These are phyloP conservation scores for Fusarium anthophilum DNA, from an alignment of 2,329 filamentous ascomycete species.

Conservation along the genomic window DNA sequence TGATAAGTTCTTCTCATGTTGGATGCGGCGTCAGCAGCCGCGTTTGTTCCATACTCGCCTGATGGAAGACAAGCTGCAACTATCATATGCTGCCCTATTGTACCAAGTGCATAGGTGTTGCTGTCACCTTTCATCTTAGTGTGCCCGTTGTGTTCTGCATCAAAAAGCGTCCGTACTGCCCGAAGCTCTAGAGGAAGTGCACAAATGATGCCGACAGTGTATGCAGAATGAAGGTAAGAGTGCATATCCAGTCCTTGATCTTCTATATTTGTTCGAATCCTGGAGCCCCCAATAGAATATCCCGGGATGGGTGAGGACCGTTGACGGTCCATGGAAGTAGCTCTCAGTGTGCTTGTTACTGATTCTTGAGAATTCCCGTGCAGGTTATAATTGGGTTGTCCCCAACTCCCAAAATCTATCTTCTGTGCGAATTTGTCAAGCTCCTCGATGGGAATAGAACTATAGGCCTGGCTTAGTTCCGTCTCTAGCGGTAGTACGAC, in stretches of 20 bases:
- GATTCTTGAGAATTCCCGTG: fast-evolving
- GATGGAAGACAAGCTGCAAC: background rate
- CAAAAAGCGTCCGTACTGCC: background rate
- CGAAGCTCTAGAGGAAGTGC: background rate
- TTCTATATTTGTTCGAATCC: too few species aligned
- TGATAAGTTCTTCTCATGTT: background rate
- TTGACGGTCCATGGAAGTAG: too few species aligned
- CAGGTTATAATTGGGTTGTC: fast-evolving
- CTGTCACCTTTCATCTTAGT: background rate
- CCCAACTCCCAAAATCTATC: background rate
- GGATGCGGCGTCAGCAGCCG: fast-evolving
- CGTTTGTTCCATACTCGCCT: background rate
- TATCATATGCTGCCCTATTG: fast-evolving
- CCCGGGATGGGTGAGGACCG: too few species aligned
- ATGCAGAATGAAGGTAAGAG: background rate
- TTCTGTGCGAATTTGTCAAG: background rate
- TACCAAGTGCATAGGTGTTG: background rate
- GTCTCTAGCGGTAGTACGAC: background rate
- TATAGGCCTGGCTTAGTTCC: background rate
- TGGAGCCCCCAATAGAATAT: too few species aligned
- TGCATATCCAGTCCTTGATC: too few species aligned
- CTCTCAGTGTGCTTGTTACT: background rate
- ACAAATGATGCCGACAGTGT: fast-evolving
- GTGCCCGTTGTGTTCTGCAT: background rate
- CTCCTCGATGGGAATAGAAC: fast-evolving